Base-by-base conservation (phyloP, 2,329 filamentous ascomycete species). In the Cytospora chrysosperma region DNA sequence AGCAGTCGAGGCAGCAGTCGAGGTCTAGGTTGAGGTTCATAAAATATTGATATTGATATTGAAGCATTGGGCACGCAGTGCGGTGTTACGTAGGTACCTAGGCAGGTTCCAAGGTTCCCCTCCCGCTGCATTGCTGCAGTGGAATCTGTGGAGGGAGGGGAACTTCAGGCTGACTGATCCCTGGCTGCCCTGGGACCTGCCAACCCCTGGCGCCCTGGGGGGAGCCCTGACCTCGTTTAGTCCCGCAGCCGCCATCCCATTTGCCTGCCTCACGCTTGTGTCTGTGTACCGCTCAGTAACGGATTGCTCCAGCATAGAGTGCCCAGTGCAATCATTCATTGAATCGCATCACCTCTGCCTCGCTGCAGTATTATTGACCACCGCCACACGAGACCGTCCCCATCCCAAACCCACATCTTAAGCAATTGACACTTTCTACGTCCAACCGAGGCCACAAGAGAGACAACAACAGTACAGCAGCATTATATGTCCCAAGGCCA, bases 401-500 rank as follows among this genome's bases (percentile, higher is more conserved):
- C 40, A n/a, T 4, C 19, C 40, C n/a, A 21, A 43, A 21, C 6
- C n/a, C 40, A n/a, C 19, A 43, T 43, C 19, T 10, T 21, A 43
- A n/a, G 19, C 40, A 19, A 43, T 43, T 43, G 40, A 21, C 19
- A 19, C 40, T 8, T 43, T 43, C 17, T 4, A 43, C 40, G n/a
- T 43, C 7, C 40, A 21, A 3, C n/a, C n/a, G 17, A 21, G 17
- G 17, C 15, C 24, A 53, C n/a, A 54, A 21, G 12, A 54, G 13
- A 28, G 17, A 21, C 56, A 50, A n/a, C 32, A 43, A 6, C 34
- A 34, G 6, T n/a, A n/a, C n/a, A n/a, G n/a, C n/a, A n/a, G n/a
- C 34, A 6, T 15, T 21, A 43, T n/a, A 32, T 40, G 27, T 54
- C 51, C 55, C 32, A 28, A n/a, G 58, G 58, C 58, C 58, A 61